phyloP scores from a whole-genome alignment of 352 stramenopile species.

The Aphanomyces euteiches region DNA sequence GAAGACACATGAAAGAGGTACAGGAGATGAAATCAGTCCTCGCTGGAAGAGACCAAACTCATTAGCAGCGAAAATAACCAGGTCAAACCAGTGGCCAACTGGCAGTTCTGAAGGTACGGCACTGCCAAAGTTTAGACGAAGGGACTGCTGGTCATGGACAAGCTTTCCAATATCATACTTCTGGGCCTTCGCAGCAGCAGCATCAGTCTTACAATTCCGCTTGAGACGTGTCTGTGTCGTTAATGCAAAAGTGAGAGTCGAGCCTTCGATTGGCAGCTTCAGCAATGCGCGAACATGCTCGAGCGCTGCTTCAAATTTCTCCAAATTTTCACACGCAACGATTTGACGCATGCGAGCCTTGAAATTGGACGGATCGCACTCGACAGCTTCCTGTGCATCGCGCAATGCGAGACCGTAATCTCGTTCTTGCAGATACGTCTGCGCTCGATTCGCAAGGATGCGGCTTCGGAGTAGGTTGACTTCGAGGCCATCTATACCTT shows the following conservation, averaged over 20 bases:
- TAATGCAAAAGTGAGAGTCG: slow-evolving; percentile 40
- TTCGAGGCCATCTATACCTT: neutral
- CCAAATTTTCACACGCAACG: slow-evolving; percentile 68
- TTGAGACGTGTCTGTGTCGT: slow-evolving; percentile 45
- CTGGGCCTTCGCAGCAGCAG: slow-evolving; percentile 48
- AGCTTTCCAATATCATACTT: slow-evolving; percentile 61
- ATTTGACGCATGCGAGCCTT: slow-evolving; percentile 62
- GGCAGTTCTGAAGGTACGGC: slow-evolving; percentile 53
- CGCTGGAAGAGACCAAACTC: slow-evolving; percentile 78
- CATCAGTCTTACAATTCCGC: slow-evolving; percentile 54
- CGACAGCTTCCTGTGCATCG: slow-evolving; percentile 53
- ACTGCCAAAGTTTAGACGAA: slow-evolving; percentile 76
- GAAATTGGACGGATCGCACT: slow-evolving; percentile 53
- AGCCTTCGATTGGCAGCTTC: neutral
- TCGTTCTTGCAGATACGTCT: slow-evolving; percentile 68
- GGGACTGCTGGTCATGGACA: slow-evolving; percentile 72
- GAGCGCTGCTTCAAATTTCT: slow-evolving; percentile 65
- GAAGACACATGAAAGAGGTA: slow-evolving; percentile 3
- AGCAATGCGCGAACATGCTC: slow-evolving; percentile 47
- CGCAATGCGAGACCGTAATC: slow-evolving; percentile 59
- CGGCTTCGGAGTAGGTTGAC: neutral
- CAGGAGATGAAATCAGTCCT: slow-evolving; percentile 9
- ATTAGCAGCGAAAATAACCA: slow-evolving; percentile 74
- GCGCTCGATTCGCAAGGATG: slow-evolving; percentile 50
- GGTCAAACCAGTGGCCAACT: slow-evolving; percentile 51